phyloP scores from a whole-genome alignment of 2,329 filamentous ascomycete species.

The Colletotrichum siamense region DNA sequence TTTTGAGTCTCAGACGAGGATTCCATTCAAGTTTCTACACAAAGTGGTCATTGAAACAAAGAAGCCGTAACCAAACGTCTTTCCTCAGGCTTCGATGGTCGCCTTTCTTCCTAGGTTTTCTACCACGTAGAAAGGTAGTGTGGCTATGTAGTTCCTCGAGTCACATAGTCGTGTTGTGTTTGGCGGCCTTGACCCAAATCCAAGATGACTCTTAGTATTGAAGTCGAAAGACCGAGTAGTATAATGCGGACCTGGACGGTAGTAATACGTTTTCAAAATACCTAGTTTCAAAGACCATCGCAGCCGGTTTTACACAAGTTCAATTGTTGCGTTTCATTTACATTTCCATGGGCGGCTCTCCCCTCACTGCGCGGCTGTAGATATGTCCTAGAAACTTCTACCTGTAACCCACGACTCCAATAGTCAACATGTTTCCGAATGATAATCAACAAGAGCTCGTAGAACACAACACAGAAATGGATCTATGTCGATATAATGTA shows the following conservation, averaged over 20 bases:
- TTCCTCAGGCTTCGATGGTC: neutral
- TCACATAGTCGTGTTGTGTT: neutral
- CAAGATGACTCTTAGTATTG: neutral
- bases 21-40: neutral
- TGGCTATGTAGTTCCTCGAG: neutral
- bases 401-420: neutral
- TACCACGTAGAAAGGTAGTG: neutral
- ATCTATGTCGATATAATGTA: neutral
- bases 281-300: neutral
- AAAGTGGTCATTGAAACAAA: neutral
- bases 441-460: neutral
- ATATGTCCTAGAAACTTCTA: neutral
- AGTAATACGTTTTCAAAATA: neutral
- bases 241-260: neutral
- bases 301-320: neutral
- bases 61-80: neutral
- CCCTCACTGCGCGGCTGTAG: neutral
- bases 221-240: neutral
- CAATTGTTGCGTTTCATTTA: neutral
- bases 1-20: neutral
- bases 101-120: neutral
- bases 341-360: neutral
- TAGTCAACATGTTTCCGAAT: neutral
- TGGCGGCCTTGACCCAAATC: neutral
- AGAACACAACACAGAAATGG: neutral